phyloP scores from a whole-genome alignment of 352 stramenopile species.

The Phytophthora sojae region DNA sequence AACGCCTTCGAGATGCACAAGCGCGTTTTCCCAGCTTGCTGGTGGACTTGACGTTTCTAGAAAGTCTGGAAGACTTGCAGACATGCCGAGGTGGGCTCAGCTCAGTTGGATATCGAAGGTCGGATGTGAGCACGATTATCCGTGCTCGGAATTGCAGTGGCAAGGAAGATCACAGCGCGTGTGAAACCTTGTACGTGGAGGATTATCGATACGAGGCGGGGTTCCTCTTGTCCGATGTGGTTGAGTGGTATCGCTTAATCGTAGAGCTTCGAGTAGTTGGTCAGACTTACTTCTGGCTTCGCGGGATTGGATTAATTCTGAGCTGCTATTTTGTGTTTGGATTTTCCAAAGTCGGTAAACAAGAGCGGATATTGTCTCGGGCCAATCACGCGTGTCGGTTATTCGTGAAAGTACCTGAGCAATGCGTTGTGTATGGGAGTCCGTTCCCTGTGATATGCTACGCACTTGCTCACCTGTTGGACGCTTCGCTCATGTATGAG shows the following conservation, averaged over 20 bases:
- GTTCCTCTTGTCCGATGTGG: constrained; percentile 21
- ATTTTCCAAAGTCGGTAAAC: not conserved
- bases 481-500: constrained; percentile 44
- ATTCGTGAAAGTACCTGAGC: constrained; percentile 43
- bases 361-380: not conserved
- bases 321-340: constrained; percentile 29
- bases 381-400: constrained; percentile 11
- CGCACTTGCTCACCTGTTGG: constrained; percentile 45
- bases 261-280: constrained; percentile 30
- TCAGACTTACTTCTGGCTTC: constrained; percentile 44
- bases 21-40: constrained; percentile 7
- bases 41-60: constrained; percentile 23
- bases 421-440: constrained; percentile 54
- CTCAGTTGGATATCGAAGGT: constrained; percentile 11
- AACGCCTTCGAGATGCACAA: constrained; percentile 7
- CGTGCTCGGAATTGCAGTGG: constrained; percentile 16
- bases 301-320: constrained; percentile 23
- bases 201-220: constrained; percentile 48
- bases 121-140: constrained; percentile 27
- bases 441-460: constrained; percentile 51
- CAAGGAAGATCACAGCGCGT: not conserved
- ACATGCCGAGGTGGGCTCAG: constrained; percentile 6
- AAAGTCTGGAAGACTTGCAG: constrained; percentile 29
- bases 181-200: constrained; percentile 41
- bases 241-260: constrained; percentile 34